These are phyloP conservation scores for Actinomucor elegans DNA, from an alignment of 371 early-diverging fungal species.

Conservation along the genomic window DNA sequence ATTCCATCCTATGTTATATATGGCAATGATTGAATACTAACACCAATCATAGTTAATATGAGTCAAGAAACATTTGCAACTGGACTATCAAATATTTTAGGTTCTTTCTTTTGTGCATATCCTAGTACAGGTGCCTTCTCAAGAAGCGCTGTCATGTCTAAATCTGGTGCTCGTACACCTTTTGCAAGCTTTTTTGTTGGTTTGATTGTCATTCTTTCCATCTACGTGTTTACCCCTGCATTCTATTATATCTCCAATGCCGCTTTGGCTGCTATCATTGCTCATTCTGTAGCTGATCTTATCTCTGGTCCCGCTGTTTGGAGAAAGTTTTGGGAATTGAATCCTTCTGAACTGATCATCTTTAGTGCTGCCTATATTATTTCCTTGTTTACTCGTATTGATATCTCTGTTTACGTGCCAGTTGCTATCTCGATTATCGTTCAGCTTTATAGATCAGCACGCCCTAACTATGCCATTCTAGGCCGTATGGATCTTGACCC, in stretches of 20 bases:
- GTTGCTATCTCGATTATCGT: slow-evolving; percentile 63
- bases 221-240: slow-evolving; percentile 78
- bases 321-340: slow-evolving; percentile 39
- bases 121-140: slow-evolving; percentile 88
- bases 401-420: slow-evolving; percentile 68
- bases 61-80: slow-evolving; percentile 84
- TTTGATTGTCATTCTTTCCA: slow-evolving; percentile 69
- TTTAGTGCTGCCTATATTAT: slow-evolving; percentile 47
- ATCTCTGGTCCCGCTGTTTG: slow-evolving; percentile 54
- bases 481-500: slow-evolving; percentile 27
- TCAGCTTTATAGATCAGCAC: slow-evolving; percentile 67
- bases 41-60: slow-evolving; percentile 41
- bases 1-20: neutral
- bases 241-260: slow-evolving; percentile 84
- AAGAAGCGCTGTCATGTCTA: slow-evolving; percentile 77
- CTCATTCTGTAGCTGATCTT: slow-evolving; percentile 64
- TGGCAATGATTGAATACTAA: neutral
- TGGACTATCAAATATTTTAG: slow-evolving; percentile 77
- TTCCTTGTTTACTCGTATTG: slow-evolving; percentile 63
- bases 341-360: slow-evolving; percentile 36
- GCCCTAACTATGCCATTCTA: slow-evolving; percentile 50
- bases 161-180: slow-evolving; percentile 73
- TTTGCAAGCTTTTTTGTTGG: slow-evolving; percentile 74
- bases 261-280: slow-evolving; percentile 76
- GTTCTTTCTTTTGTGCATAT: slow-evolving; percentile 80